phyloP scores from a whole-genome alignment of 2,329 filamentous ascomycete genomes.

The Monascus ruber region DNA sequence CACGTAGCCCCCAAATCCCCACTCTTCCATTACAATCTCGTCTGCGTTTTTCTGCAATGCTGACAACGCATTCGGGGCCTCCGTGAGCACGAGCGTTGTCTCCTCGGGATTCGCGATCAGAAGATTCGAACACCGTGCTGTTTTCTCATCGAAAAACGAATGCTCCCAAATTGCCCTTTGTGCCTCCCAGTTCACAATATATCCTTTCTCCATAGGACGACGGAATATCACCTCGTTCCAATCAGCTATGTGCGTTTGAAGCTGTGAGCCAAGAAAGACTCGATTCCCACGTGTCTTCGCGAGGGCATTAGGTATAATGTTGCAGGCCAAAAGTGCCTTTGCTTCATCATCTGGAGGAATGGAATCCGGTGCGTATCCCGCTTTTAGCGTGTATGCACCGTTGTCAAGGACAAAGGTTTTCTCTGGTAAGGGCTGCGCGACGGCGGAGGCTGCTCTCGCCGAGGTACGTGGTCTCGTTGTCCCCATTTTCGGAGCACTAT shows the following conservation, averaged over 20 bases:
- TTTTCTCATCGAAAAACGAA: constrained; percentile 63
- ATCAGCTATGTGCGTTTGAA: constrained; percentile 63
- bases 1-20: constrained; percentile 79
- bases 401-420: constrained; percentile 85
- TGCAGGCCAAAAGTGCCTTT: constrained; percentile 40
- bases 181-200: constrained; percentile 91
- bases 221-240: constrained; percentile 83
- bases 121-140: constrained; percentile 40
- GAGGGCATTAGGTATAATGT: constrained; percentile 76
- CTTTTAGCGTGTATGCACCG: constrained; percentile 83
- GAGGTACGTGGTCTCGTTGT: constrained; percentile 24
- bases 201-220: constrained; percentile 86
- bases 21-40: constrained; percentile 96
- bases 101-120: constrained; percentile 53
- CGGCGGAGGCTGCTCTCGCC: constrained; percentile 42
- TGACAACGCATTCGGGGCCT: constrained; percentile 73
- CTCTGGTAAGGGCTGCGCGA: constrained; percentile 41
- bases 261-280: constrained; percentile 67
- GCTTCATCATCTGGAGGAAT: constrained; percentile 24
- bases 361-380: constrained; percentile 54
- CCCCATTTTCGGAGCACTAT: constrained; percentile 13
- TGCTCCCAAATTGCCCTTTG: constrained; percentile 94
- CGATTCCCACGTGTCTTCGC: constrained; percentile 69
- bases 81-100: constrained; percentile 73
- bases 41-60: constrained; percentile 81